Evolutionary conservation across 2,329 filamentous ascomycete genomes (phyloP), one percentile per base, ranked within the genome.

Genomic region (Paracorniculantispora psalliotae): DNA sequence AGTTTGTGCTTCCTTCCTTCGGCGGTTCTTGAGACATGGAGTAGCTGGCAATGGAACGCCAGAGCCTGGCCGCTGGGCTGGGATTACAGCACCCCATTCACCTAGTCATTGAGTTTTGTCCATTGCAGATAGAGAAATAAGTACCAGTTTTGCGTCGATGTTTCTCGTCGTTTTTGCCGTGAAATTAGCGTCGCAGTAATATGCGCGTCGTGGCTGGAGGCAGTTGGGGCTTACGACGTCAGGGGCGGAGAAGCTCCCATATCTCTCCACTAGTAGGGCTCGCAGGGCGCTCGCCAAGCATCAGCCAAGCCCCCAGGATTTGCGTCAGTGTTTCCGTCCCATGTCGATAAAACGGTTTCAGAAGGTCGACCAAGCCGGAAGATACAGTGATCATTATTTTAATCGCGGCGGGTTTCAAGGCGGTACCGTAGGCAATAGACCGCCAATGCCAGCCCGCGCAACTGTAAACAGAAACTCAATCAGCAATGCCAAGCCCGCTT

Each of bases 191-290:
- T n/a, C n/a, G n/a, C n/a, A n/a, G n/a, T n/a, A n/a, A n/a, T n/a
- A n/a, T n/a, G n/a, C n/a, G n/a, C n/a, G n/a, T n/a, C n/a, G n/a
- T n/a, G n/a, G n/a, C n/a, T n/a, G n/a, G n/a, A n/a, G n/a, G n/a
- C n/a, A 6, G 21, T 13, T 17, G 43, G 41, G 19, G 33, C 33
- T 3, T n/a, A n/a, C 30, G 43, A 46, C 46, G 5, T 35, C 28
- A 53, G 50, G 50, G 50, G 35, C 17, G 48, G 23, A 4, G 8
- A 26, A 23, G n/a, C 12, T 21, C 17, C 26, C 26, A 28, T 25
- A 4, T 23, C 3, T 30, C 35, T 55, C 52, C 52, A 55, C 52
- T 26, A 10, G 12, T 55, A 55, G 30, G 43, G 52, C 52, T 55
- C 10, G 26, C 13, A 12, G 17, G 52, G 30, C 43, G 41, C 23